Conservation (phyloP, 2,329 filamentous ascomycete genomes). For the Bipolaris cookei region DNA sequence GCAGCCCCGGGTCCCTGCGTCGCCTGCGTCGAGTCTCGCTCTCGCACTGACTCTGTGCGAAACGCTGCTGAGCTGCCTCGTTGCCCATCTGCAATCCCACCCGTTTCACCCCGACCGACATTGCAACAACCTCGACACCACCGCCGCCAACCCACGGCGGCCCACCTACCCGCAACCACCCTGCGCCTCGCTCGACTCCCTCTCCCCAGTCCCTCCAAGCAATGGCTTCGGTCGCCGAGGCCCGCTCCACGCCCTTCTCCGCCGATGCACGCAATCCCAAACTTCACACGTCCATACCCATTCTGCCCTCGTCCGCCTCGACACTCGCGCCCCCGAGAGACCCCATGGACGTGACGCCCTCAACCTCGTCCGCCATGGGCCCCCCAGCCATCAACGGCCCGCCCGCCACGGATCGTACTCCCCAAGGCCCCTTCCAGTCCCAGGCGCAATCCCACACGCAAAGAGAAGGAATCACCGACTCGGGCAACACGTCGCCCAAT, state of each 20-base stretch:
- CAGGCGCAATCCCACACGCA: slow-evolving; percentile 22
- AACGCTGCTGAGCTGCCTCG: slow-evolving; percentile 4
- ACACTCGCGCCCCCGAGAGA: slow-evolving; percentile 56
- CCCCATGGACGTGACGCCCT: slow-evolving; percentile 60
- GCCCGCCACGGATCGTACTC: slow-evolving; percentile 54
- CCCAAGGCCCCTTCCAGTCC: slow-evolving; percentile 14
- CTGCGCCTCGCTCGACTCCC: slow-evolving; percentile 14
- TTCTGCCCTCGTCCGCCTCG: slow-evolving; percentile 57
- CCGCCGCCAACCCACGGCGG: slow-evolving; percentile 18
- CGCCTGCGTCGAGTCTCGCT: slow-evolving; percentile 14
- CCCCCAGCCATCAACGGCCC: slow-evolving; percentile 58
- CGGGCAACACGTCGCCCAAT: slow-evolving; percentile 40
- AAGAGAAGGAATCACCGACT: slow-evolving; percentile 35
- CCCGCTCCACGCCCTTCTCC: slow-evolving; percentile 56
- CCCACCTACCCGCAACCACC: slow-evolving; percentile 18
- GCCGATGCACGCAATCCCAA: slow-evolving; percentile 50
- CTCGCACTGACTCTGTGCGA: slow-evolving; percentile 10
- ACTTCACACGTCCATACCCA: slow-evolving; percentile 59
- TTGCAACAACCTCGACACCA: neutral
- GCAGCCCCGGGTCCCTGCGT: slow-evolving; percentile 9
- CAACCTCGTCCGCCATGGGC: slow-evolving; percentile 50
- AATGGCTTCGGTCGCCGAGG: slow-evolving; percentile 56
- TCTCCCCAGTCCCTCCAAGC: slow-evolving; percentile 14
- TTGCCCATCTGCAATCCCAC: slow-evolving; percentile 1
- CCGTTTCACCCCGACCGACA: neutral